Conservation (phyloP, 805 yeast genomes). For the Candida suzukii region DNA sequence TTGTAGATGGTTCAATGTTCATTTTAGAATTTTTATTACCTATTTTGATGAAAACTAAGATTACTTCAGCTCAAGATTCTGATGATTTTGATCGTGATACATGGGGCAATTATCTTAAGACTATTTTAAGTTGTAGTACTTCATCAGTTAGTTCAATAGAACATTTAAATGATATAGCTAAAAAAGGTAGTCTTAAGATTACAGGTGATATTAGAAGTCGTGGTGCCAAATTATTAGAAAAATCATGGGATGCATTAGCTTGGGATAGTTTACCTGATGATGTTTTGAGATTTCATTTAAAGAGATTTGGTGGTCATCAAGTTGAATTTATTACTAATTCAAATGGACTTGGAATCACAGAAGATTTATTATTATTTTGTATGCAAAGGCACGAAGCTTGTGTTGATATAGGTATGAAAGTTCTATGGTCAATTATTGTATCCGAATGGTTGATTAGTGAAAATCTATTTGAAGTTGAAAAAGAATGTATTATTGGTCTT, state of each 20-base stretch:
- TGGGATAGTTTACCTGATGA: constrained; percentile 53
- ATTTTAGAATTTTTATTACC: constrained; percentile 48
- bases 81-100: constrained; percentile 50
- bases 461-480: constrained; percentile 51
- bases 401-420: constrained; percentile 53
- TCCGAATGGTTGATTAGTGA: constrained; percentile 57
- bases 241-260: constrained; percentile 72
- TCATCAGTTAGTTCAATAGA: constrained; percentile 66
- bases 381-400: constrained; percentile 60
- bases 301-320: constrained; percentile 65
- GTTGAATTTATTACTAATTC: constrained; percentile 44
- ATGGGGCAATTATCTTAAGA: constrained; percentile 64
- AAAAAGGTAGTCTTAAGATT: constrained; percentile 59
- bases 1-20: constrained; percentile 49
- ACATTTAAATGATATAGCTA: constrained; percentile 64
- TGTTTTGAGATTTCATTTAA: constrained; percentile 48
- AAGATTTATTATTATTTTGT: constrained; percentile 58
- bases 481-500: constrained; percentile 54
- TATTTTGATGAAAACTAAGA: constrained; percentile 38
- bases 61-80: constrained; percentile 45
- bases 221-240: constrained; percentile 46
- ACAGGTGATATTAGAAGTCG: constrained; percentile 58
- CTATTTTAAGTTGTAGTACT: constrained; percentile 50
- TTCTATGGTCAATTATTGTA: constrained; percentile 67
- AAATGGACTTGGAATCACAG: constrained; percentile 52